phyloP scores from a whole-genome alignment of 768 basidiomycete genomes.

The Harrya chromipes region DNA sequence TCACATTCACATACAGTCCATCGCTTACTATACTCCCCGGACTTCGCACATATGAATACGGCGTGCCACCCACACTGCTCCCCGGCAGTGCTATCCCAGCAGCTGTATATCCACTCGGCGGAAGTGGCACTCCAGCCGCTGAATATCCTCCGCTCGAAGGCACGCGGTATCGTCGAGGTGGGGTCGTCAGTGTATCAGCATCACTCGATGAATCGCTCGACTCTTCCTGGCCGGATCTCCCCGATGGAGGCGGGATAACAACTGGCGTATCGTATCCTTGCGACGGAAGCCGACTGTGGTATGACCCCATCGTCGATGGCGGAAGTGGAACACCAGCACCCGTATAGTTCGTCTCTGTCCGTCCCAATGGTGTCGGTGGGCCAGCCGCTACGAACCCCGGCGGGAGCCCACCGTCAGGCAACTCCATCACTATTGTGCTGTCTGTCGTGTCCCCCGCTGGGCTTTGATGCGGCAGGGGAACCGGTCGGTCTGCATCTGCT shows the following conservation, averaged over 20 bases:
- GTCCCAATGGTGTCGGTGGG: constrained; percentile 7
- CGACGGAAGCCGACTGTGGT: constrained; percentile 24
- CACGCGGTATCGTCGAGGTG: constrained; percentile 21
- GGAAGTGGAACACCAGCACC: constrained; percentile 32
- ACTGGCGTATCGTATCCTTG: constrained; percentile 10
- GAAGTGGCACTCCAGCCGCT: constrained; percentile 12
- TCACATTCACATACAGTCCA: constrained; percentile 1
- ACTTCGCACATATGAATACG: constrained; percentile 18
- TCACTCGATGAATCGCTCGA: constrained; percentile 34
- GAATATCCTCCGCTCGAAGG: constrained; percentile 18
- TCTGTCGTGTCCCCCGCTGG: constrained; percentile 3
- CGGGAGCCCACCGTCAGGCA: constrained; percentile 31
- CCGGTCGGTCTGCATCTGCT: constrained; percentile 37
- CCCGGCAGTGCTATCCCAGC: too few relatives aligned
- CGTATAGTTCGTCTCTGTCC: constrained; percentile 19
- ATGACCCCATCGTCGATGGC: constrained; percentile 25
- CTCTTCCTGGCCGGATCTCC: constrained; percentile 13
- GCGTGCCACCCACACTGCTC: constrained; percentile 9
- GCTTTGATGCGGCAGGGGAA: constrained; percentile 28
- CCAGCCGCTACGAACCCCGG: constrained; percentile 37
- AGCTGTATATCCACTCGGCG: constrained; percentile 1
- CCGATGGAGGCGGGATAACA: constrained; percentile 31
- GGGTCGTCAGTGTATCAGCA: constrained; percentile 36
- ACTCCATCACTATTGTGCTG: constrained; percentile 21
- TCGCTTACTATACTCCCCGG: constrained; percentile 9